These are phyloP conservation scores for Aphanomyces astaci DNA, from an alignment of 352 stramenopile species.

Conservation along the genomic window DNA sequence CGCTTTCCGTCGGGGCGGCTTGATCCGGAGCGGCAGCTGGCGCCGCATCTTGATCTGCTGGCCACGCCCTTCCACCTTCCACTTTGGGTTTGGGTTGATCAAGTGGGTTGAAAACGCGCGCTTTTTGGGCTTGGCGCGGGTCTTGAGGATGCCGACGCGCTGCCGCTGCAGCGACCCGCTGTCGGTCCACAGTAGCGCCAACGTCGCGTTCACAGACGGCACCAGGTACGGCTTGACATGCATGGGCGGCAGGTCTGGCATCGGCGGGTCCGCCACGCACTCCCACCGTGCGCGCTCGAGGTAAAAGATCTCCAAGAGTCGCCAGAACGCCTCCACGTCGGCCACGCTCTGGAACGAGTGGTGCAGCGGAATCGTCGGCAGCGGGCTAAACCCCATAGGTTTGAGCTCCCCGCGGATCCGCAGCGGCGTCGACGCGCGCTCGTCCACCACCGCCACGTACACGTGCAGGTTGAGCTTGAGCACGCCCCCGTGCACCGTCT, in stretches of 20 bases:
- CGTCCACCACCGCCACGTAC: background rate
- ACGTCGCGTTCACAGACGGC: background rate
- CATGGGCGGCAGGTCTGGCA: background rate
- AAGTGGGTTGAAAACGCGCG: background rate
- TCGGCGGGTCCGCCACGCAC: background rate
- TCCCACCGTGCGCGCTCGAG: conserved; percentile 4
- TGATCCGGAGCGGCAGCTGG: background rate
- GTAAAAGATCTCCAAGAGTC: background rate
- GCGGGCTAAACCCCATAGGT: background rate
- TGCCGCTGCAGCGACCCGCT: background rate
- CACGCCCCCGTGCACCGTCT: background rate
- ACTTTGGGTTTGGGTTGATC: background rate
- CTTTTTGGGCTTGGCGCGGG: conserved; percentile 6
- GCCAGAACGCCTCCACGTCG: background rate
- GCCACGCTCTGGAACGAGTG: background rate
- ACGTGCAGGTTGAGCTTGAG: background rate
- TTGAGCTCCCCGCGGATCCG: background rate
- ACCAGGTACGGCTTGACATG: conserved; percentile 8
- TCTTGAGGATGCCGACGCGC: background rate
- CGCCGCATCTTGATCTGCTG: background rate
- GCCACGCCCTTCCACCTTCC: background rate
- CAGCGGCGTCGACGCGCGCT: conserved; percentile 1
- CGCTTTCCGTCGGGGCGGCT: background rate
- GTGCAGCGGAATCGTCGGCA: background rate
- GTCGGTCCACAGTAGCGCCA: conserved; percentile 1